Percentiles rank a stretch among this genome's conserved stretches.
Conservation (phyloP, 2,329 filamentous ascomycete species). For the Penicillium sp. region DNA sequence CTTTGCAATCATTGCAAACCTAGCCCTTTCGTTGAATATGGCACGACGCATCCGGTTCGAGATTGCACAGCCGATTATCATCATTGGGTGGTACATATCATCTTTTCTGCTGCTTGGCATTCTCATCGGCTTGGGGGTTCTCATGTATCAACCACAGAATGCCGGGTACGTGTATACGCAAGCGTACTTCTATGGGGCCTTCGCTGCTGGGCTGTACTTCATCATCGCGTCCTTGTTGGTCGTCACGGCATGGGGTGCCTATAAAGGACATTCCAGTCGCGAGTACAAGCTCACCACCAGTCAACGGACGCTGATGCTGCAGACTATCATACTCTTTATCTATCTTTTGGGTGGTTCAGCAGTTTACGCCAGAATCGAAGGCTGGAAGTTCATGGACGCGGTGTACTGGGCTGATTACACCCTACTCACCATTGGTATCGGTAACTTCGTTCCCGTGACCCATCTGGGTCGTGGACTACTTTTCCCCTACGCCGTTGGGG, state of each 20-base stretch:
- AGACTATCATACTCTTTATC: constrained; percentile 45
- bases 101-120: constrained; percentile 57
- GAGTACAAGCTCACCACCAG: constrained; percentile 59
- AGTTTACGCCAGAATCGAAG: constrained; percentile 41
- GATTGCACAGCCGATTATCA: constrained; percentile 61
- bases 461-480: constrained; percentile 37
- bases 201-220: constrained; percentile 60
- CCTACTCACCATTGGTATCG: constrained; percentile 40
- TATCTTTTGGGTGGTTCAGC: constrained; percentile 45
- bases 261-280: constrained; percentile 55
- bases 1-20: constrained; percentile 57
- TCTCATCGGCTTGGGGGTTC: constrained; percentile 49
- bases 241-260: constrained; percentile 59
- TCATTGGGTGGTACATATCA: constrained; percentile 60
- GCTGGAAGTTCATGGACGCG: constrained; percentile 38
- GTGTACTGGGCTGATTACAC: constrained; percentile 41
- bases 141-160: constrained; percentile 42
- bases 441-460: constrained; percentile 35
- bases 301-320: constrained; percentile 56
- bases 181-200: constrained; percentile 62
- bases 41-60: constrained; percentile 56
- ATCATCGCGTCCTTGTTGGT: constrained; percentile 58
- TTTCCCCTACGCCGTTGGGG: constrained; percentile 40
- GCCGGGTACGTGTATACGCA: constrained; percentile 54
- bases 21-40: constrained; percentile 62